Evolutionary conservation across 306 rosid species (phyloP).

Genomic region (Cicer yamashitae): DNA sequence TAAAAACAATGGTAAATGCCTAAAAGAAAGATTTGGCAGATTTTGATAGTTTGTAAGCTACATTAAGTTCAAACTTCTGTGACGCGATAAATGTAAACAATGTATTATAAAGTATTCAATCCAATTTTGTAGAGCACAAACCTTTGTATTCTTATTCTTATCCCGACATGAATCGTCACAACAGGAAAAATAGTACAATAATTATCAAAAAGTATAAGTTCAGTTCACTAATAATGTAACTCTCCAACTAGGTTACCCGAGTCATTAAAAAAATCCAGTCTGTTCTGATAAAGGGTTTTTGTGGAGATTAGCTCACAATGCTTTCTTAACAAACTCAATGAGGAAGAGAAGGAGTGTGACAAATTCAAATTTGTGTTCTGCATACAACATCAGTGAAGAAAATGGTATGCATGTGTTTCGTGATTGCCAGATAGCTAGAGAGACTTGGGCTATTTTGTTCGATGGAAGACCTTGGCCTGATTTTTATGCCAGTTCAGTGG

Average conservation of each 20-base stretch:
- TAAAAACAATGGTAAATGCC: conserved; percentile 26
- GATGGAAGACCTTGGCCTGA: too few species aligned
- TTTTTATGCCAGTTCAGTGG: too few species aligned
- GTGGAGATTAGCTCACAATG: too few species aligned
- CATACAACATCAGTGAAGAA: too few species aligned
- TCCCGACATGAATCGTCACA: conserved; percentile 6
- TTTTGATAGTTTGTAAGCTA: conserved; percentile 26
- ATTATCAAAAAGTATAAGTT: conserved; percentile 12
- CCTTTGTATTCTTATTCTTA: conserved; percentile 33
- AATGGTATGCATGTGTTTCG: too few species aligned
- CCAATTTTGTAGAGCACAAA: conserved; percentile 20
- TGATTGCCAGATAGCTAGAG: too few species aligned
- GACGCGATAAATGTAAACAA: conserved; percentile 20
- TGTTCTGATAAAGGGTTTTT: too few species aligned
- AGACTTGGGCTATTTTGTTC: too few species aligned
- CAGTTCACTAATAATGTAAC: neutral
- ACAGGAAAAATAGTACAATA: conserved; percentile 18
- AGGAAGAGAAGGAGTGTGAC: too few species aligned
- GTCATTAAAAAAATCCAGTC: neutral
- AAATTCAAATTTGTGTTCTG: too few species aligned
- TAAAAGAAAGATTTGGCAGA: conserved; percentile 8
- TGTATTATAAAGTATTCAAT: conserved; percentile 14
- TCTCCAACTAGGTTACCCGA: neutral
- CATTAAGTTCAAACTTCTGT: conserved; percentile 19
- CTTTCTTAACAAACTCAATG: too few species aligned